phyloP scores from a whole-genome alignment of 106 monocot genomes.

The Platanthera zijinensis region DNA sequence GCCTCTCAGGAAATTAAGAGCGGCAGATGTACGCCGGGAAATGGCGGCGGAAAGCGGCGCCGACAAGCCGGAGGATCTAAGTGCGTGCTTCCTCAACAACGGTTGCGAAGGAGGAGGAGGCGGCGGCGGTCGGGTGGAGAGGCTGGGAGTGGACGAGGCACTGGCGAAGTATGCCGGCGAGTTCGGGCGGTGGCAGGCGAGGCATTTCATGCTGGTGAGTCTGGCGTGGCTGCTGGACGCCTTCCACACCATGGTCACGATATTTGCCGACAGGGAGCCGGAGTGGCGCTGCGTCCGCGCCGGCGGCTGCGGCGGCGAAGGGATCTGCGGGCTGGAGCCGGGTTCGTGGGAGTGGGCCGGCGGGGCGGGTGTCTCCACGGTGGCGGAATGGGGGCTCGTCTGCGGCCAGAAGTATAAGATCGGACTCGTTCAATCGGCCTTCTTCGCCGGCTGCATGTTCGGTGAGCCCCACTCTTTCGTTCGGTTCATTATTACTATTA shows the following conservation, averaged over 20 bases:
- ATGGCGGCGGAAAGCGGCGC: background rate
- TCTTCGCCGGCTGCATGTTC: conserved; percentile 83
- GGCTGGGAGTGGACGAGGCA: conserved; percentile 13
- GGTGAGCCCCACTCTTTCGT: conserved; percentile 23
- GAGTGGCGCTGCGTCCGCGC: conserved; percentile 10
- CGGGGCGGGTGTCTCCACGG: conserved; percentile 8
- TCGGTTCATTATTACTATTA: too few relatives aligned
- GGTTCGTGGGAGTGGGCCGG: conserved; percentile 34
- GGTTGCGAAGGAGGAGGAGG: too few relatives aligned
- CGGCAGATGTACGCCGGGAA: background rate
- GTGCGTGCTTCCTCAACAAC: background rate
- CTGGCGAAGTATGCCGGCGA: conserved; percentile 20
- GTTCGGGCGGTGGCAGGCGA: conserved; percentile 20
- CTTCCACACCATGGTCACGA: conserved; percentile 20
- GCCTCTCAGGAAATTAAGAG: too few relatives aligned
- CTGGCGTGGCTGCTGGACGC: conserved; percentile 16
- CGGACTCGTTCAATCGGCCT: conserved; percentile 63
- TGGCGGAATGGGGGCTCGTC: conserved; percentile 61
- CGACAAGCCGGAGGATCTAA: background rate
- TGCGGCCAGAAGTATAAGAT: conserved; percentile 71
- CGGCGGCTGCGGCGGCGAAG: background rate
- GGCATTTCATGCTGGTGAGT: conserved; percentile 18
- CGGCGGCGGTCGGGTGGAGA: background rate
- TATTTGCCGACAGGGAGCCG: conserved; percentile 13
- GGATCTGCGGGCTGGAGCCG: conserved; percentile 20